Conservation (phyloP, 164 flowering plant genomes). For the Macadamia integrifolia region DNA sequence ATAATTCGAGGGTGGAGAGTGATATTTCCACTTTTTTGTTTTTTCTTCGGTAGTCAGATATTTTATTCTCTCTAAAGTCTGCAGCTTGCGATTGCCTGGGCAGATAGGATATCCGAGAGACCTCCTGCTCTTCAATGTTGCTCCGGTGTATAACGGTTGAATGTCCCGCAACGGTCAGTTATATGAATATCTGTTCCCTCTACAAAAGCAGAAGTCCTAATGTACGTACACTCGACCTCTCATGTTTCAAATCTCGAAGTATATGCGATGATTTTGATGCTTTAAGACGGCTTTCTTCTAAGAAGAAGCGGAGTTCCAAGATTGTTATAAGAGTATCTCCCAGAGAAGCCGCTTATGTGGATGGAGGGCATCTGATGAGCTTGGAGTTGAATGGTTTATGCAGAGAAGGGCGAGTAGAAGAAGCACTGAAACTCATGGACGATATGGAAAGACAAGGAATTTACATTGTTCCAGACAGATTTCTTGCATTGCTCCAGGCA, state of each 20-base stretch:
- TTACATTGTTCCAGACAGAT: constrained; percentile 5
- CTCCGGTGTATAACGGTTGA: constrained; percentile 8
- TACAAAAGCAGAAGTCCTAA: background rate
- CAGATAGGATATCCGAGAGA: too few species aligned
- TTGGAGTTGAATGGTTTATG: constrained; percentile 16
- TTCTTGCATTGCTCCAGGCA: constrained; percentile 20
- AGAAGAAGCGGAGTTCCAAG: background rate
- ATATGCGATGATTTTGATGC: constrained; percentile 1
- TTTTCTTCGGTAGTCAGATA: too few species aligned
- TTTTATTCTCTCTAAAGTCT: too few species aligned
- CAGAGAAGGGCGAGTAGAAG: constrained; percentile 20
- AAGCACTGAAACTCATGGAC: constrained; percentile 13
- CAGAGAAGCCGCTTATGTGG: background rate
- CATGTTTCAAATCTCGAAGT: background rate
- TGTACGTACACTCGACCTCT: background rate
- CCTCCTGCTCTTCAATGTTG: too few species aligned
- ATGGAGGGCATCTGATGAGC: background rate
- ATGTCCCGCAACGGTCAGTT: constrained; percentile 12
- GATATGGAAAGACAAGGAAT: constrained; percentile 17
- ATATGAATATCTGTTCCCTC: constrained; percentile 6
- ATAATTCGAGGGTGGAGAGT: too few species aligned
- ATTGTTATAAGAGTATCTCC: constrained; percentile 9
- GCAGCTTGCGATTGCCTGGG: too few species aligned
- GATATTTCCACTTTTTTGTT: too few species aligned
- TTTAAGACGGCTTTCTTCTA: background rate